A percentile compares a stretch with the other conserved stretches of the same genome.
Evolutionary conservation across 108 stramenopile species (phyloP).

Genomic region (Chaetoceros muelleri): DNA sequence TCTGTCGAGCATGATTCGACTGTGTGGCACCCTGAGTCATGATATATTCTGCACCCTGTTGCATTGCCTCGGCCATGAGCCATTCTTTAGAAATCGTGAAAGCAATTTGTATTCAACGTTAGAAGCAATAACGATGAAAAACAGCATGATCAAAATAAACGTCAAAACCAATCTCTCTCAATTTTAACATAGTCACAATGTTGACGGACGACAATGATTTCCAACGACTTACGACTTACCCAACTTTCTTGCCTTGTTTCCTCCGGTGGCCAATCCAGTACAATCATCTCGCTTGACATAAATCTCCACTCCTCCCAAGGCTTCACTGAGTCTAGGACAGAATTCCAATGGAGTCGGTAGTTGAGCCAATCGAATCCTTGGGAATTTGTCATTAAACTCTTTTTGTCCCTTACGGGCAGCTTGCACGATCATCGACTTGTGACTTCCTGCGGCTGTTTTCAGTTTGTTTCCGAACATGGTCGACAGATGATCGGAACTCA

Average conservation of each 20-base stretch:
- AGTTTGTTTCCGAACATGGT: no score
- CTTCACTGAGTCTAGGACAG: constrained; percentile 11
- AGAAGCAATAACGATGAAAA: no score
- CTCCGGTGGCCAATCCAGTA: constrained; percentile 19
- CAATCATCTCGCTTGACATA: constrained; percentile 23
- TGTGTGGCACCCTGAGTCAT: constrained; percentile 27
- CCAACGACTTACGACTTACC: neutral
- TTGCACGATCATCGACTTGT: no score
- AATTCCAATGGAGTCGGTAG: constrained; percentile 15
- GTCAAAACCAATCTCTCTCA: no score
- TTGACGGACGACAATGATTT: no score
- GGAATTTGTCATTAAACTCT: no score
- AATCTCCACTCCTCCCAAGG: constrained; percentile 15
- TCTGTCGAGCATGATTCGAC: constrained; percentile 29
- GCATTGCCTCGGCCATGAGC: constrained; percentile 17
- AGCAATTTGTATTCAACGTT: no score
- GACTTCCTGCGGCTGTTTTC: no score
- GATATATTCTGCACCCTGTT: constrained; percentile 21
- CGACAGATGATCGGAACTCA: no score
- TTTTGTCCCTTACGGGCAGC: no score
- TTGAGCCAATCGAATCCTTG: constrained; percentile 9
- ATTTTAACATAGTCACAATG: no score
- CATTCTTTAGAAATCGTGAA: constrained; percentile 7
- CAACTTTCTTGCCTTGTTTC: constrained; percentile 29
- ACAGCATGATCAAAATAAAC: no score